These are phyloP conservation scores for Heritiera fomes DNA, from an alignment of 345 rosid species.

Conservation along the genomic window DNA sequence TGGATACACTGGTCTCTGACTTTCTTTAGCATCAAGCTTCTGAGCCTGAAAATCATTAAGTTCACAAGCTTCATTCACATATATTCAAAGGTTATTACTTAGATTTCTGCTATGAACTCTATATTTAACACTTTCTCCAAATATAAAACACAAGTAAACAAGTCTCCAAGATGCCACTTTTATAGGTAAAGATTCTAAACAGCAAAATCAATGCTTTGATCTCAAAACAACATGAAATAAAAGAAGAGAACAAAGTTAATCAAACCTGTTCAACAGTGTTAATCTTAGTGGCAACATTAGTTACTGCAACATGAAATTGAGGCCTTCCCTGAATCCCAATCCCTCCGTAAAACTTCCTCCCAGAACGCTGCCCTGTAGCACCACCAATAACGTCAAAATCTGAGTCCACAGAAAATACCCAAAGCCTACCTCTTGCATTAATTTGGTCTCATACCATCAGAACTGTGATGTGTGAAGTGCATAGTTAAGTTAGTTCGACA, in stretches of 20 bases:
- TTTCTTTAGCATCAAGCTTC: conserved; percentile 61
- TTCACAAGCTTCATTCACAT: not conserved
- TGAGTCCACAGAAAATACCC: conserved; percentile 8
- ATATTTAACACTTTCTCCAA: not conserved
- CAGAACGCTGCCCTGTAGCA: conserved; percentile 50
- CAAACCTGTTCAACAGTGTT: conserved; percentile 62
- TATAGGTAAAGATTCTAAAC: not conserved
- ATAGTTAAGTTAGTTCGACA: not conserved
- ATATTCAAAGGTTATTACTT: not conserved
- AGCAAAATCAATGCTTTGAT: not conserved
- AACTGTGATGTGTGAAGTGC: not conserved
- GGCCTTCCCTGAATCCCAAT: conserved; percentile 50
- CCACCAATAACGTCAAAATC: not conserved
- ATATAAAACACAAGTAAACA: not conserved
- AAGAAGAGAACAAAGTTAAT: not conserved
- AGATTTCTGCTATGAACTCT: not conserved
- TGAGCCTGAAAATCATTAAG: conserved; percentile 43
- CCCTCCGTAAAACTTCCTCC: conserved; percentile 48
- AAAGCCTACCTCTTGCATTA: not conserved
- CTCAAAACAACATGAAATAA: not conserved
- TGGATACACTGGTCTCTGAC: conserved; percentile 85
- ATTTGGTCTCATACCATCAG: not conserved
- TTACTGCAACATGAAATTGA: conserved; percentile 53
- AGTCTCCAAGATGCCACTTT: not conserved
- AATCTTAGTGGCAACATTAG: conserved; percentile 77